These are phyloP conservation scores for Gaeumannomyces sp. DNA, from an alignment of 2,329 filamentous ascomycete genomes.

Conservation along the genomic window DNA sequence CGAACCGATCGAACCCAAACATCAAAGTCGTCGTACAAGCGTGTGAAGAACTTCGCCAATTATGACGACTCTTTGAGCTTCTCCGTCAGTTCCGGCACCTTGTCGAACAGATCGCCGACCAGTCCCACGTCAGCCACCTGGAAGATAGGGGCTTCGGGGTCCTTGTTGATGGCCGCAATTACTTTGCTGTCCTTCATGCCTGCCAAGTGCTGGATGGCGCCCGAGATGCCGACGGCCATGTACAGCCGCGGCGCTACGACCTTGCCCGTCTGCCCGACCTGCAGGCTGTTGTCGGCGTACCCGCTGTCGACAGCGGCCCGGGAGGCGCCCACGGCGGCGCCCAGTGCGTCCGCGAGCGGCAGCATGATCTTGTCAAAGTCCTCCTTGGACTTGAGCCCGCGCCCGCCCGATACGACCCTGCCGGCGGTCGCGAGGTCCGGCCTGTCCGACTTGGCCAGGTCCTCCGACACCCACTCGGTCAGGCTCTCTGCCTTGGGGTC, in stretches of 20 bases:
- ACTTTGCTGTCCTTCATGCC: conserved; percentile 99
- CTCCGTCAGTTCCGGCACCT: conserved; percentile 91
- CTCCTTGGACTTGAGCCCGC: conserved; percentile 95
- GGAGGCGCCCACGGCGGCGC: conserved; percentile 92
- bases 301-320: conserved; percentile 94
- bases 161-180: conserved; percentile 98
- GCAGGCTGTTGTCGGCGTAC: conserved; percentile 96
- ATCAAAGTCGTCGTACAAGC: conserved; percentile 17
- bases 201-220: conserved; percentile 94
- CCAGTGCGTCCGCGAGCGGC: conserved; percentile 84
- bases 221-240: conserved; percentile 90
- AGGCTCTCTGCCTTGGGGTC: conserved; percentile 71
- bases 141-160: conserved; percentile 94
- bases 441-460: conserved; percentile 86
- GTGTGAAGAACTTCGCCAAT: conserved; percentile 8
- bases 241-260: conserved; percentile 96
- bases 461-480: conserved; percentile 89
- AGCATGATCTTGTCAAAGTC: conserved; percentile 92
- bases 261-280: conserved; percentile 98
- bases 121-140: conserved; percentile 95
- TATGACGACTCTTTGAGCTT: conserved; percentile 63
- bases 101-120: conserved; percentile 92
- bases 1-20: conserved; percentile 6
- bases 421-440: conserved; percentile 87
- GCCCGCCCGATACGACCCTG: conserved; percentile 86